Percentiles rank a stretch among this genome's conserved stretches.
Conservation (phyloP, 257 asterid species). For the Solanum paucissectum region DNA sequence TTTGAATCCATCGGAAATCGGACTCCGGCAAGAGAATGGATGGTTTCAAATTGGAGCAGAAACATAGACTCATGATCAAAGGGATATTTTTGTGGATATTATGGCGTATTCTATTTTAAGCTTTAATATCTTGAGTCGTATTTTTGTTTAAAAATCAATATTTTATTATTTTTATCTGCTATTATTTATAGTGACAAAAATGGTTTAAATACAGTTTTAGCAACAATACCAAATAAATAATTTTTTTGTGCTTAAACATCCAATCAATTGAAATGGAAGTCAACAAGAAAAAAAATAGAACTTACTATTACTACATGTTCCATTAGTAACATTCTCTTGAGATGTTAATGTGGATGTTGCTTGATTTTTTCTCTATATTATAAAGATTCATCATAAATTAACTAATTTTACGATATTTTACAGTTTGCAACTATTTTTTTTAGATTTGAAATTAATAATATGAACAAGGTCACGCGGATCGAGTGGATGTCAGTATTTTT, state of each 20-base stretch:
- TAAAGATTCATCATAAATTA: too few relatives aligned
- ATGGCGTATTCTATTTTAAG: background rate
- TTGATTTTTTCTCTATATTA: too few relatives aligned
- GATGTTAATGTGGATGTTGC: too few relatives aligned
- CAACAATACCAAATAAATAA: too few relatives aligned
- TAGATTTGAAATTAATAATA: too few relatives aligned
- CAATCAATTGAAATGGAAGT: too few relatives aligned
- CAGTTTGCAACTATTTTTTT: too few relatives aligned
- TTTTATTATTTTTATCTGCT: background rate
- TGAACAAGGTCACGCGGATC: fast-evolving
- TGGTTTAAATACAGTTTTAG: background rate
- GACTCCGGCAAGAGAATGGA: constrained; percentile 20
- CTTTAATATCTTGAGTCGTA: background rate
- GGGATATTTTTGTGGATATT: background rate
- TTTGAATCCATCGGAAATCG: constrained; percentile 31
- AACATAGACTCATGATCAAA: constrained; percentile 50
- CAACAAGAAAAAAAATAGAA: too few relatives aligned
- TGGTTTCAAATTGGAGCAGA: constrained; percentile 38
- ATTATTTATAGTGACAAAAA: background rate
- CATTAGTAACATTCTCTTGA: background rate
- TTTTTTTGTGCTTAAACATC: too few relatives aligned
- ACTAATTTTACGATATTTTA: too few relatives aligned
- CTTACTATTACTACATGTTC: background rate
- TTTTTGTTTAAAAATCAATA: background rate
- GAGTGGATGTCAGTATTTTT: fast-evolving